Base-by-base conservation (phyloP, 805 yeast genomes). In the Wickerhamiella bombiphila region DNA sequence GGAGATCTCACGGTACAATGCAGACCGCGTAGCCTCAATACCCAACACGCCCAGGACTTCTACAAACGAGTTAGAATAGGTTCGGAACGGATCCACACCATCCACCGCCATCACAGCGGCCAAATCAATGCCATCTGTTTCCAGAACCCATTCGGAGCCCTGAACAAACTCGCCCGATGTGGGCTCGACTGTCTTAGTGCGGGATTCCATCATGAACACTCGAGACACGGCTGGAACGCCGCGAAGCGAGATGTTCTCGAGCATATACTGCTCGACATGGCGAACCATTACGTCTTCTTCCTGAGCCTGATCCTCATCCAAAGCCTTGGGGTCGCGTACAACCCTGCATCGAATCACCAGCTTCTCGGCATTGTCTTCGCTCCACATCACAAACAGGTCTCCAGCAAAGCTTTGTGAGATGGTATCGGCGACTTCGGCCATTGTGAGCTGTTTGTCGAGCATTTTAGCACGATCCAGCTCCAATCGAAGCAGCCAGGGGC, bases 401-500 rank as follows among this genome's bases (percentile, higher is more conserved):
- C 85, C 93, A 38, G 86, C 93, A 59, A 91, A 91, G 45, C 81
- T 78, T 55, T 81, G 86, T 46, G 85, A 78, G 43, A 91, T 91
- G 66, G 79, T 85, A 51, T 85, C 93, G 20, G 98, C 96, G 40
- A 91, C 97, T 65, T 91, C 95, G 47, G 93, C 81, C 96, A 93
- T 91, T 3, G 94, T 82, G 57, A 91, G 71, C 60, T 91, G 95
- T 61, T 91, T 85, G 65, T 91, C 98, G 54, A 88, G 78, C 96
- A 91, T 86, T 63, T 88, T 88, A 28, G 97, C 95, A 69, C 98
- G 91, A 62, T 93, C 98, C 41, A 91, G 69, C 61, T 91, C 98
- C 42, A 91, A 68, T 69, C 99, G 86, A 52, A 91, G 68, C 50
- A 91, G 66, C 99, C 99, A 91, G 42, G 98, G 99, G 3, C 95